A percentile compares a stretch with the other conserved stretches of the same genome.
These are phyloP conservation scores for Passiflora organensis DNA, from an alignment of 345 rosid species.

Conservation along the genomic window DNA sequence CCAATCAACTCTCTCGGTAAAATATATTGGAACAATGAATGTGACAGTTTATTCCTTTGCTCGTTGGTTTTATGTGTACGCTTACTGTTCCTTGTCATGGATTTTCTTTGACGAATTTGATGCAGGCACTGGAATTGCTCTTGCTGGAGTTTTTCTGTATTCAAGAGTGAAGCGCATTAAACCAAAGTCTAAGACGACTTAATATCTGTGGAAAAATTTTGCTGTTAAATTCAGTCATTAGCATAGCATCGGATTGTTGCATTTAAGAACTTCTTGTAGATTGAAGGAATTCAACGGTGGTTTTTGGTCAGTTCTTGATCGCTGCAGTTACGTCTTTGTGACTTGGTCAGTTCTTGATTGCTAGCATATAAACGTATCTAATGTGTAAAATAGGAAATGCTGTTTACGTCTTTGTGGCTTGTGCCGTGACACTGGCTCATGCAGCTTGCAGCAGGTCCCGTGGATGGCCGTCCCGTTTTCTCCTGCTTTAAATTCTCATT, in stretches of 20 bases:
- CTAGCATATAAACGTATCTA: too few relatives aligned
- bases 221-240: neutral
- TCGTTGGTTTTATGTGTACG: neutral
- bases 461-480: too few relatives aligned
- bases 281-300: conserved; percentile 8
- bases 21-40: neutral
- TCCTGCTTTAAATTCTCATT: neutral
- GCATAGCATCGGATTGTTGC: neutral
- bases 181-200: conserved; percentile 77
- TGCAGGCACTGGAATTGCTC: conserved; percentile 89
- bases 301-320: conserved; percentile 1
- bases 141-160: conserved; percentile 90
- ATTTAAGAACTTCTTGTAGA: conserved; percentile 14
- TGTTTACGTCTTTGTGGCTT: too few relatives aligned
- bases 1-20: conserved; percentile 80
- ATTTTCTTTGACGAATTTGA: neutral
- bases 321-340: neutral
- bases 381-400: too few relatives aligned
- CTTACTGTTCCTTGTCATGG: neutral
- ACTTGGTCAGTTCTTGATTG: too few relatives aligned
- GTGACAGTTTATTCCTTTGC: neutral
- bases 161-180: conserved; percentile 93
- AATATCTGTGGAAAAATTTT: conserved; percentile 7
- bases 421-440: too few relatives aligned
- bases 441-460: too few relatives aligned